Conservation (phyloP, 371 early-diverging fungal species). For the Mortierella sp. region DNA sequence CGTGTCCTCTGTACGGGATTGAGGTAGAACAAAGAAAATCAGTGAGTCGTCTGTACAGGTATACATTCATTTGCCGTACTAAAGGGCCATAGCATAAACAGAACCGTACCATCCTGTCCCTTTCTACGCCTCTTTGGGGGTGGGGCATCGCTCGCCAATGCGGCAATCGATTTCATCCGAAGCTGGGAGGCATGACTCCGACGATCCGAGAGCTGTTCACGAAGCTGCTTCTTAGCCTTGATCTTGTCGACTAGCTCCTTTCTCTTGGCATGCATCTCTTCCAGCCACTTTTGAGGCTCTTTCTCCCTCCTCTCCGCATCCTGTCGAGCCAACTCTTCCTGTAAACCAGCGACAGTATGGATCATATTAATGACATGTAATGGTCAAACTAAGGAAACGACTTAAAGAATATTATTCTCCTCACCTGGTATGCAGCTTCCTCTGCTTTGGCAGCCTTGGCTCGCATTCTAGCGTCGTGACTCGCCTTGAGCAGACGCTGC, state of each 20-base stretch:
- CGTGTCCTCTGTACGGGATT: slow-evolving; percentile 75
- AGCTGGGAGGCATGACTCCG: slow-evolving; percentile 86
- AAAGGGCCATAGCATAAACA: not conserved
- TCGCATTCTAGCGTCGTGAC: slow-evolving; percentile 83
- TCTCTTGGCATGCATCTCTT: slow-evolving; percentile 72
- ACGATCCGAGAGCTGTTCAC: slow-evolving; percentile 84
- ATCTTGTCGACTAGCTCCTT: slow-evolving; percentile 71
- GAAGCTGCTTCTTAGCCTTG: slow-evolving; percentile 69
- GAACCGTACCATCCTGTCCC: slow-evolving; percentile 64
- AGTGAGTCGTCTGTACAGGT: no score
- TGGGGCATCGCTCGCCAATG: slow-evolving; percentile 75
- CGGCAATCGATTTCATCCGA: slow-evolving; percentile 88
- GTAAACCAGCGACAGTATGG: slow-evolving; percentile 6
- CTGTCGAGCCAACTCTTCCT: slow-evolving; percentile 72
- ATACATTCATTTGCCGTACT: no score
- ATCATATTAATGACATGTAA: no score
- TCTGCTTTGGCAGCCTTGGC: slow-evolving; percentile 85
- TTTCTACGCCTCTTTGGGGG: slow-evolving; percentile 65
- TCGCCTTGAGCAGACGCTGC: slow-evolving; percentile 84
- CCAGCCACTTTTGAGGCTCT: slow-evolving; percentile 82
- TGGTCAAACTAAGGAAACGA: no score
- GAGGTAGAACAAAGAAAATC: no score
- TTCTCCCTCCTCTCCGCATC: slow-evolving; percentile 79
- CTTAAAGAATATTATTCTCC: no score
- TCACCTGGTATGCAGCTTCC: slow-evolving; percentile 68